Conservation (phyloP, 192 early-diverging fungal species). For the Cetraspora pellucida region DNA sequence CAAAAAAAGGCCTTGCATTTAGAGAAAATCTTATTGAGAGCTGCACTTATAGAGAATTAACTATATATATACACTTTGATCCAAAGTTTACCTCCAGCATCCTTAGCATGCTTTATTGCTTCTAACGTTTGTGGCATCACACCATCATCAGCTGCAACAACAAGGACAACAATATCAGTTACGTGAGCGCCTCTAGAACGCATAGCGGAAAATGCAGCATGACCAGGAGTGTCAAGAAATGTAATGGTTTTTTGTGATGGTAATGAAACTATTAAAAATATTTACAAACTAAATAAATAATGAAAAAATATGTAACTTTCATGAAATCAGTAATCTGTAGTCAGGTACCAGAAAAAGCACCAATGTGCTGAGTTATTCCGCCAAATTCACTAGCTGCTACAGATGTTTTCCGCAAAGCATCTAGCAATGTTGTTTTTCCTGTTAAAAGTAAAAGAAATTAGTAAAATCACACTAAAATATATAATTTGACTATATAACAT, state of each 20-base stretch:
- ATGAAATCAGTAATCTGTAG: not conserved
- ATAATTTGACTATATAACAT: not conserved
- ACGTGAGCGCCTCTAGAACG: constrained; percentile 88
- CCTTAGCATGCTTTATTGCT: constrained; percentile 89
- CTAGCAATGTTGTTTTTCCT: constrained; percentile 94
- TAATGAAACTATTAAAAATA: constrained; percentile 47
- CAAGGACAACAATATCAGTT: constrained; percentile 96
- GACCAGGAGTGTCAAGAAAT: constrained; percentile 96
- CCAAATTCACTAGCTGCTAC: constrained; percentile 93
- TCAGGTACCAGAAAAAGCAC: constrained; percentile 79
- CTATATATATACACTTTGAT: not conserved
- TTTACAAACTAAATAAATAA: not conserved
- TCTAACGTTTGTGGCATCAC: constrained; percentile 98
- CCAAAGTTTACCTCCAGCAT: constrained; percentile 52
- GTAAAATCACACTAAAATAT: not conserved
- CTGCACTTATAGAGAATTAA: no score
- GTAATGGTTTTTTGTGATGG: constrained; percentile 79
- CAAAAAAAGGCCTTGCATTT: no score
- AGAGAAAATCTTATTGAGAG: no score
- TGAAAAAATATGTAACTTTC: not conserved
- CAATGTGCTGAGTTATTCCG: constrained; percentile 99
- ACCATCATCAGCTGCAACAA: constrained; percentile 96
- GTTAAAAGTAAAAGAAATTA: constrained; percentile 33
- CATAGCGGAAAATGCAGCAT: constrained; percentile 95
- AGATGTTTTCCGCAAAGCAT: constrained; percentile 87